Evolutionary conservation across 176 grass and related monocot species (phyloP).

Genomic region (Phoenix roebelenii): DNA sequence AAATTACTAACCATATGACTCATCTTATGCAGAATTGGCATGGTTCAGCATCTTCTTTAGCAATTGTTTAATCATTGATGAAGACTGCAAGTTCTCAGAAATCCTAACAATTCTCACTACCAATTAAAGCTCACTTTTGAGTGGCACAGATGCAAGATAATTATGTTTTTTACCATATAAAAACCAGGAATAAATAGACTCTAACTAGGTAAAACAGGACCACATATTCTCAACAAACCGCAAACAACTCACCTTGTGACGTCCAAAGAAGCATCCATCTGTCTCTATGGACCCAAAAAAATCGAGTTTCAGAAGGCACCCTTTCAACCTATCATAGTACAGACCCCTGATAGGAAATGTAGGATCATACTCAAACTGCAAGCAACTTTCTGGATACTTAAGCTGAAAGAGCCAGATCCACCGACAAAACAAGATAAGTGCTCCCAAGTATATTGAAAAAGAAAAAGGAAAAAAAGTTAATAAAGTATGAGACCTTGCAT

Average conservation of each 20-base stretch:
- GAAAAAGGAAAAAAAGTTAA: background rate
- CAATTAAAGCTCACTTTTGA: too few relatives aligned
- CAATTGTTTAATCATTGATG: too few relatives aligned
- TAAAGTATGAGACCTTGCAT: too few relatives aligned
- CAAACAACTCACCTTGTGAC: slow-evolving; percentile 40
- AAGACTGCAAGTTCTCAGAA: too few relatives aligned
- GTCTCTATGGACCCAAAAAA: slow-evolving; percentile 95
- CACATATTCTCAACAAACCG: too few relatives aligned
- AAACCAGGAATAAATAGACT: background rate
- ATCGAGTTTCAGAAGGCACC: slow-evolving; percentile 89
- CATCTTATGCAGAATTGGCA: too few relatives aligned
- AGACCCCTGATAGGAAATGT: slow-evolving; percentile 89
- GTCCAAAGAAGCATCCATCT: slow-evolving; percentile 90
- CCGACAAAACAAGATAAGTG: background rate
- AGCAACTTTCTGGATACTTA: slow-evolving; percentile 88
- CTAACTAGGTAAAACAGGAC: background rate
- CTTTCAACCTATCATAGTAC: slow-evolving; percentile 83
- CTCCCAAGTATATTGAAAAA: background rate
- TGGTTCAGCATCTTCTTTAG: too few relatives aligned
- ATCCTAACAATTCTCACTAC: too few relatives aligned
- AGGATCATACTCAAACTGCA: slow-evolving; percentile 70
- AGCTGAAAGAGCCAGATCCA: slow-evolving; percentile 30
- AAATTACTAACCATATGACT: too few relatives aligned
- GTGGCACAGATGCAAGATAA: too few relatives aligned
- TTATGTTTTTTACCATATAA: background rate